Evolutionary conservation across 2,329 filamentous ascomycete genomes (phyloP).

Genomic region (Fusarium luffae): DNA sequence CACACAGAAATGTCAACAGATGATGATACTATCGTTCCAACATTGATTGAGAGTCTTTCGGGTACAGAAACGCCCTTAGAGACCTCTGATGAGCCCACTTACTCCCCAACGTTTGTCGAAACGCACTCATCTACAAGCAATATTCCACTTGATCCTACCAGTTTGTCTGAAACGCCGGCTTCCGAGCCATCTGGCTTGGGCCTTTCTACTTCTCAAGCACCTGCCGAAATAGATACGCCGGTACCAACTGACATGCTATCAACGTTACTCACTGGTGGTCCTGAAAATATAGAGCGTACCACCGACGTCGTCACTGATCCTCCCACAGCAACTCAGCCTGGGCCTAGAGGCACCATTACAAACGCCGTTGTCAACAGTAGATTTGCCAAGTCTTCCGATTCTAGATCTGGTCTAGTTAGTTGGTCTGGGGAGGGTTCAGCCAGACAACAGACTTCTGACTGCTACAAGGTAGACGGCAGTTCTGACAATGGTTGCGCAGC

Average conservation of each 20-base stretch:
- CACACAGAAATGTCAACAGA: neutral
- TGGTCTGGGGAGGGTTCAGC: neutral
- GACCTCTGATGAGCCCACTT: no score
- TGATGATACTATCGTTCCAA: neutral
- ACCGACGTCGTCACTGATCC: neutral
- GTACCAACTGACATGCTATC: no score
- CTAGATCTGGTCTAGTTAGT: neutral
- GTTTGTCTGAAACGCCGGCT: no score
- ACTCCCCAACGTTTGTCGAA: no score
- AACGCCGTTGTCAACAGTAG: neutral
- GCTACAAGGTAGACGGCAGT: slow-evolving; percentile 12
- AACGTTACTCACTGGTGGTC: no score
- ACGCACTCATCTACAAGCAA: no score
- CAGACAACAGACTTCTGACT: neutral
- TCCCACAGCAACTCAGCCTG: neutral
- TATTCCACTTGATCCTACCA: no score
- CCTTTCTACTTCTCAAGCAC: no score
- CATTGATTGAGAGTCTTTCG: neutral
- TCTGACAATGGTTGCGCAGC: slow-evolving; percentile 15
- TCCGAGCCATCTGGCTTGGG: no score
- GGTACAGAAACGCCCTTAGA: no score
- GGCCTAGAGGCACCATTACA: neutral
- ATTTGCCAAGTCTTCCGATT: neutral
- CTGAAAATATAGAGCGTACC: neutral
- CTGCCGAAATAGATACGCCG: no score